Percentiles rank a stretch among this genome's conserved stretches.
phyloP scores from a whole-genome alignment of 768 basidiomycete species.

The Auriscalpium vulgare region DNA sequence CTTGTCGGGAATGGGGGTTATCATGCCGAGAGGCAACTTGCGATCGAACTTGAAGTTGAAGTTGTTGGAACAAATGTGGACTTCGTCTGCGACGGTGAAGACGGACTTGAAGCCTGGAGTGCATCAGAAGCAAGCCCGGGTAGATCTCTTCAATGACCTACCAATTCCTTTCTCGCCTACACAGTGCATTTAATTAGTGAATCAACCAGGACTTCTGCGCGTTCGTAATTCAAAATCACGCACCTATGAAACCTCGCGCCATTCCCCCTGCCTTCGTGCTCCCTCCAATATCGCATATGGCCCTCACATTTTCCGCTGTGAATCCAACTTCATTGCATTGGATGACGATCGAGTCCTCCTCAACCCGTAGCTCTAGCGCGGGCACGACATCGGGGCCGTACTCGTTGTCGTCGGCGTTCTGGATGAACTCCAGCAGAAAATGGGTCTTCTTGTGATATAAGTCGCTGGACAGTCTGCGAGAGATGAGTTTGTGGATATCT shows the following conservation, averaged over 20 bases:
- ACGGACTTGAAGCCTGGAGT: conserved; percentile 21
- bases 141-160: neutral
- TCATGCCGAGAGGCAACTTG: conserved; percentile 17
- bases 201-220: too few species aligned
- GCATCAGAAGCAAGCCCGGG: neutral
- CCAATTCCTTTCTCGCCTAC: conserved; percentile 25
- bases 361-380: conserved; percentile 9
- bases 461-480: conserved; percentile 15
- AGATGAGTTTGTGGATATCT: neutral
- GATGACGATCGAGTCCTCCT: conserved; percentile 6
- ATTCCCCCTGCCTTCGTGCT: conserved; percentile 18
- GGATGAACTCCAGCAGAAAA: conserved; percentile 21
- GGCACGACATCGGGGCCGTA: conserved; percentile 10
- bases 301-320: conserved; percentile 13
- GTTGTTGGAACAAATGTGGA: conserved; percentile 15
- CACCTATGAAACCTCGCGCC: conserved; percentile 12
- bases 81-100: conserved; percentile 20
- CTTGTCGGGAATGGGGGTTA: conserved; percentile 14
- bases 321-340: conserved; percentile 22
- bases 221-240: neutral
- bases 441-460: conserved; percentile 22
- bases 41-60: conserved; percentile 18
- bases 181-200: neutral
- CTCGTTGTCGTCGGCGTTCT: conserved; percentile 22
- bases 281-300: conserved; percentile 20